A percentile compares a stretch with the other conserved stretches of the same genome.
Evolutionary conservation across 2,329 filamentous ascomycete species (phyloP).

Genomic region (Penicillium sumatraense): DNA sequence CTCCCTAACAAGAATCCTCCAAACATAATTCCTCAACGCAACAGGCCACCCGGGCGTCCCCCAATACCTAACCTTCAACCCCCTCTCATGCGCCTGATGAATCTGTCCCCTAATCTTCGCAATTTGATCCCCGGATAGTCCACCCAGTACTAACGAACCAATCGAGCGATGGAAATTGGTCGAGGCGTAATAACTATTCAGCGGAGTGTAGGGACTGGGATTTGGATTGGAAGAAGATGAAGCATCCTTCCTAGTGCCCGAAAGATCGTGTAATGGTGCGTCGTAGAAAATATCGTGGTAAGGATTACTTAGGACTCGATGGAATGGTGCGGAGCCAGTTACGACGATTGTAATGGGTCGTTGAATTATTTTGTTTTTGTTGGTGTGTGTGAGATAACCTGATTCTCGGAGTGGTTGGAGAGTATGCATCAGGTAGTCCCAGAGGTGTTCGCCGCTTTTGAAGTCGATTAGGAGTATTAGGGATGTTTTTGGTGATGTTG

Average conservation of each 20-base stretch:
- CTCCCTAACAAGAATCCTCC: conserved; percentile 60
- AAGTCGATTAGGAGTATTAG: conserved; percentile 71
- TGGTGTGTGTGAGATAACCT: conserved; percentile 46
- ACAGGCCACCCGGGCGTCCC: conserved; percentile 63
- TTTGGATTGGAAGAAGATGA: not conserved
- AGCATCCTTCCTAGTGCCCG: too few relatives aligned
- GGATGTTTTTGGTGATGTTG: conserved; percentile 56
- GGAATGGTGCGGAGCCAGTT: conserved; percentile 53
- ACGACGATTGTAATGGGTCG: conserved; percentile 54
- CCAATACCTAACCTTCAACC: conserved; percentile 66
- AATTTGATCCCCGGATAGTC: conserved; percentile 53
- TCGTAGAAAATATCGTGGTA: conserved; percentile 57
- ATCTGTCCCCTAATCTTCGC: conserved; percentile 53
- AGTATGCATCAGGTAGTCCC: conserved; percentile 36
- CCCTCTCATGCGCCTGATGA: conserved; percentile 53
- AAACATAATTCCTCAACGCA: conserved; percentile 59
- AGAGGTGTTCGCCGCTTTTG: conserved; percentile 60
- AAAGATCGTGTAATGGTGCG: conserved; percentile 46
- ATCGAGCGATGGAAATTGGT: conserved; percentile 60
- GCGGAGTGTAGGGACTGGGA: not conserved
- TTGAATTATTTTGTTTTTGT: conserved; percentile 29
- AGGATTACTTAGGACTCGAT: conserved; percentile 40
- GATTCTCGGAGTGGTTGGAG: conserved; percentile 47
- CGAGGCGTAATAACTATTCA: conserved; percentile 71
- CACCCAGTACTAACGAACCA: conserved; percentile 54